A percentile compares a stretch with the other conserved stretches of the same genome.
These are phyloP conservation scores for Aspergillus panamensis DNA, from an alignment of 495 filamentous ascomycete species.

Conservation along the genomic window DNA sequence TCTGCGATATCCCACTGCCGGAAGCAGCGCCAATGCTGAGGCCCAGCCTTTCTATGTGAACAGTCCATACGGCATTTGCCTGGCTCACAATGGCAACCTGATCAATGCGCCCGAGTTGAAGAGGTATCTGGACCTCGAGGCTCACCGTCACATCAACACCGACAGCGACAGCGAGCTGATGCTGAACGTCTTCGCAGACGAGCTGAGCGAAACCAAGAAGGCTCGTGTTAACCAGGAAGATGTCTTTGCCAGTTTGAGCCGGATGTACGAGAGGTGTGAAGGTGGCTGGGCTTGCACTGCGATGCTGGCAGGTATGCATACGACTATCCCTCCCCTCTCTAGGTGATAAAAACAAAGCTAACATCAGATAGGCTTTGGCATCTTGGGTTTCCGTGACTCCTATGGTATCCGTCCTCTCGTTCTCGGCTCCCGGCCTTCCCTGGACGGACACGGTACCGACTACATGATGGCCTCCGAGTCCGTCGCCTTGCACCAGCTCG, in stretches of 20 bases:
- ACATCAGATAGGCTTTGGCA: conserved; percentile 61
- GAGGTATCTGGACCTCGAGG: conserved; percentile 77
- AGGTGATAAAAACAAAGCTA: conserved; percentile 5
- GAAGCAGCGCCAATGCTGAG: conserved; percentile 65
- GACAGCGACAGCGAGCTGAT: conserved; percentile 93
- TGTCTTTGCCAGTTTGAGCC: conserved; percentile 70
- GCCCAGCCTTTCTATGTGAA: conserved; percentile 86
- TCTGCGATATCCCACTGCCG: conserved; percentile 87
- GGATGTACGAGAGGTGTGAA: conserved; percentile 74
- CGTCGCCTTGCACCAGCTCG: conserved; percentile 83
- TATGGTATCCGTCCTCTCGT: conserved; percentile 89
- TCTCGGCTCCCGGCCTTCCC: conserved; percentile 68
- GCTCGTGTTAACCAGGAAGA: conserved; percentile 90
- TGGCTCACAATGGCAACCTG: conserved; percentile 84
- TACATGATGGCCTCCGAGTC: conserved; percentile 99
- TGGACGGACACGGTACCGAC: conserved; percentile 67
- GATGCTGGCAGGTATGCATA: conserved; percentile 75
- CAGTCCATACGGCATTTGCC: conserved; percentile 74
- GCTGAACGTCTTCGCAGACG: conserved; percentile 92
- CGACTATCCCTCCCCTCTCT: neutral
- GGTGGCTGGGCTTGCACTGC: conserved; percentile 87
- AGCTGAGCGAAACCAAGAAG: conserved; percentile 93
- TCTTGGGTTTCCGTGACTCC: conserved; percentile 84
- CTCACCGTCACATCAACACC: conserved; percentile 94
- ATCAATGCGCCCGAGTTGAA: conserved; percentile 86